These are phyloP conservation scores for Patellifolia procumbens DNA, from an alignment of 179 eudicot species.

Conservation along the genomic window DNA sequence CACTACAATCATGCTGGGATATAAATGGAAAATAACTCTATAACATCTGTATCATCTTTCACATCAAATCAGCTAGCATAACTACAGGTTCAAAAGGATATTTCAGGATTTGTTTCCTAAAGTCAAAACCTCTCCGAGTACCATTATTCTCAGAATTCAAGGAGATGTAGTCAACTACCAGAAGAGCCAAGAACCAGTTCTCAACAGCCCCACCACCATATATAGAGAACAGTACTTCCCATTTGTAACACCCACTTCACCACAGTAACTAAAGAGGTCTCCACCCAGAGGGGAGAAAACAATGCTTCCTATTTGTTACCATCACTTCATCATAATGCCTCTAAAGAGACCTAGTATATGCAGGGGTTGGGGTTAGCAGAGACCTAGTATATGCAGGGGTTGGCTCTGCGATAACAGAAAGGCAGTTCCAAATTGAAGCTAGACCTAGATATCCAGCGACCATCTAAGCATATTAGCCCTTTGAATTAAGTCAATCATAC, in stretches of 20 bases:
- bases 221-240: too few relatives aligned
- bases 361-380: neutral
- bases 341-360: neutral
- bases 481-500: neutral
- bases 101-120: too few relatives aligned
- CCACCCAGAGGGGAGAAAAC: too few relatives aligned
- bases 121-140: neutral
- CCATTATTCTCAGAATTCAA: neutral
- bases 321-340: neutral
- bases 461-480: neutral
- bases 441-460: neutral
- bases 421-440: neutral
- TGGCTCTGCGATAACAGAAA: neutral
- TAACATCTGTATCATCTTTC: neutral
- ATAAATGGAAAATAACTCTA: neutral
- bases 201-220: neutral
- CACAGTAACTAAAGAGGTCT: too few relatives aligned
- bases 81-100: neutral
- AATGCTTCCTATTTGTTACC: neutral
- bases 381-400: neutral
- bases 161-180: neutral
- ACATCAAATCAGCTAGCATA: too few relatives aligned
- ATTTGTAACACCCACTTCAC: too few relatives aligned
- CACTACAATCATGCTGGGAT: neutral
- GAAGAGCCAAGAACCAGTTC: neutral